Evolutionary conservation across 73 alveolate species (phyloP).

Genomic region (Tetrahymena borealis): DNA sequence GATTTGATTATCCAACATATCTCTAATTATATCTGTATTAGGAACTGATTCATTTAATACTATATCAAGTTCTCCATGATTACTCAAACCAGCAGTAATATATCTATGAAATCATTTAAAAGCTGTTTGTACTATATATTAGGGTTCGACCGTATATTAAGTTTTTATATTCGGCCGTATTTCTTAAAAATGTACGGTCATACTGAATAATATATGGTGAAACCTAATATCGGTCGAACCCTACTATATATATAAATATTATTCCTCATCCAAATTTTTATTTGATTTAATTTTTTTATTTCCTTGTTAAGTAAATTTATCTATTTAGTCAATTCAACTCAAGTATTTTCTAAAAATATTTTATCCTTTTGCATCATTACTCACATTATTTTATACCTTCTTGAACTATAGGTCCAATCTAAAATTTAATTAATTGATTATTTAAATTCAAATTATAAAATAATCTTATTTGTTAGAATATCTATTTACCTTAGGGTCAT

Average conservation of each 20-base stretch:
- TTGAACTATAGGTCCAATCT: constrained; percentile 66
- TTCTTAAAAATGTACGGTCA: no score
- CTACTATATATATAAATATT: no score
- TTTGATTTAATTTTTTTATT: neutral
- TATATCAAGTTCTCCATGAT: neutral
- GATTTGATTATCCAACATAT: neutral
- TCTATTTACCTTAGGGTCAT: constrained; percentile 39
- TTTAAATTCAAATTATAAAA: neutral
- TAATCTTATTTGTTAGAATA: neutral
- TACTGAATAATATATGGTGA: no score
- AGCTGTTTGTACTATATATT: no score
- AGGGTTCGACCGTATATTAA: no score
- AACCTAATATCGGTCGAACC: no score
- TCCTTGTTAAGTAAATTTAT: neutral
- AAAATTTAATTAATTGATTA: neutral
- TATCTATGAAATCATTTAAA: no score
- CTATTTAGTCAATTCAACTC: neutral
- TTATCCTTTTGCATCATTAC: neutral
- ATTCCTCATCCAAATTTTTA: neutral
- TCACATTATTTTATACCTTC: constrained; percentile 70
- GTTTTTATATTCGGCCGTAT: no score
- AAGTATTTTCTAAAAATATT: neutral
- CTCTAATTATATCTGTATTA: neutral
- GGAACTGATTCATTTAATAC: neutral
- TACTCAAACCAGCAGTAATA: neutral